Percentiles rank a stretch among this genome's conserved stretches.
phyloP scores from a whole-genome alignment of 345 rosid species.

The Euphorbia lathyris region DNA sequence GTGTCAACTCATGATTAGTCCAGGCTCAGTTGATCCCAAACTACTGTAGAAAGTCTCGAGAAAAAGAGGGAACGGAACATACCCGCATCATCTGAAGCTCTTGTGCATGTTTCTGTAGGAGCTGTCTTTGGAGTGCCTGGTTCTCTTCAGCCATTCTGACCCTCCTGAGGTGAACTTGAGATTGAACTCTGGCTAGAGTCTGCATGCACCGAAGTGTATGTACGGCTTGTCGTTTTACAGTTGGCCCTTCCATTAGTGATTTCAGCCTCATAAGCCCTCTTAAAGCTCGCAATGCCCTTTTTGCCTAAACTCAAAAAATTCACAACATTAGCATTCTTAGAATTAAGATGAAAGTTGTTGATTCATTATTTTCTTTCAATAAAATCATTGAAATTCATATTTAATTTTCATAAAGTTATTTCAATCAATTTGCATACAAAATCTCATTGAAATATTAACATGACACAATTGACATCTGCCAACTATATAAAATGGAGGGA shows the following conservation, averaged over 20 bases:
- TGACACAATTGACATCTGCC: too few species aligned
- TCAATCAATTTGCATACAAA: too few species aligned
- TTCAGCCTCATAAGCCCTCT: constrained; percentile 84
- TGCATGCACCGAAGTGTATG: constrained; percentile 84
- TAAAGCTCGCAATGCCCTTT: constrained; percentile 74
- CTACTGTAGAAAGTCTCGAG: too few species aligned
- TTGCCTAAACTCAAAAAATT: constrained; percentile 52
- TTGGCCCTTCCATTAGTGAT: constrained; percentile 75
- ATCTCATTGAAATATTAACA: too few species aligned
- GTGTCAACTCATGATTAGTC: too few species aligned
- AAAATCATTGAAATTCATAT: too few species aligned
- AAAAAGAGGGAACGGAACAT: constrained; percentile 3
- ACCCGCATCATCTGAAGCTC: constrained; percentile 77
- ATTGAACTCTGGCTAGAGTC: constrained; percentile 79
- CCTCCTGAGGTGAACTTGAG: constrained; percentile 78
- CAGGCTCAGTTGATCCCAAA: too few species aligned
- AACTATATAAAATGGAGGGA: too few species aligned
- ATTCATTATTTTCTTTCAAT: too few species aligned
- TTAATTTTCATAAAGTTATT: too few species aligned
- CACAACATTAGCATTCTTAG: constrained; percentile 1
- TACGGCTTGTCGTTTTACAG: constrained; percentile 77
- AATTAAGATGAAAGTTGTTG: neutral
- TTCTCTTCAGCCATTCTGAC: constrained; percentile 86
- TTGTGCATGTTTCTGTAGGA: constrained; percentile 82
- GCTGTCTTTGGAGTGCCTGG: constrained; percentile 85